These are phyloP conservation scores for Aquilaria yunnanensis DNA, from an alignment of 345 rosid species.

Conservation along the genomic window DNA sequence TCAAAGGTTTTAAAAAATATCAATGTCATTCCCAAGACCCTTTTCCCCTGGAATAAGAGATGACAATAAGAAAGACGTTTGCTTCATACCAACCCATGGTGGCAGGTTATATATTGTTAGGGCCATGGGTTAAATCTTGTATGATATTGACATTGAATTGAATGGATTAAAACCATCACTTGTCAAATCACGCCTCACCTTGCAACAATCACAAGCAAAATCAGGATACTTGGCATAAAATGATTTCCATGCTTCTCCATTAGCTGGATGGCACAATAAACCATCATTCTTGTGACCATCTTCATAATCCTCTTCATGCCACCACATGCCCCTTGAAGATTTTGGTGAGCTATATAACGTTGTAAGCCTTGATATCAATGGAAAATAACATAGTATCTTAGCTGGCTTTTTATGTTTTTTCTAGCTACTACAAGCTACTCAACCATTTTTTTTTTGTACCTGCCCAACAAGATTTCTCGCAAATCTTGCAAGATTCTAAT, in stretches of 20 bases:
- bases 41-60: too few relatives aligned
- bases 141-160: not conserved
- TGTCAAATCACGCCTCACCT: not conserved
- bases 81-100: not conserved
- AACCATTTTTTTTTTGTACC: too few relatives aligned
- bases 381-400: conserved; percentile 9
- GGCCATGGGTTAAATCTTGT: not conserved
- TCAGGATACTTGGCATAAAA: not conserved
- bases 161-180: conserved; percentile 11
- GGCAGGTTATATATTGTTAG: not conserved
- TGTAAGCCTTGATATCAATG: not conserved
- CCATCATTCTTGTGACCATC: not conserved
- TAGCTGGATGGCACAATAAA: not conserved
- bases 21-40: too few relatives aligned
- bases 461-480: too few relatives aligned
- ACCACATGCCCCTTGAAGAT: not conserved
- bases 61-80: too few relatives aligned
- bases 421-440: too few relatives aligned
- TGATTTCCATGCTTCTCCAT: not conserved
- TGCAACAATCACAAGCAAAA: conserved; percentile 8
- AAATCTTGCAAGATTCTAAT: too few relatives aligned
- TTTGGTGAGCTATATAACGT: conserved; percentile 2
- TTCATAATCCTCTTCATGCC: conserved; percentile 11
- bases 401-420: not conserved
- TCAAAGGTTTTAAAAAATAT: too few relatives aligned